Evolutionary conservation across 108 stramenopile species (phyloP), one percentile per base, ranked within the genome.

Genomic region (Seminavis robusta): DNA sequence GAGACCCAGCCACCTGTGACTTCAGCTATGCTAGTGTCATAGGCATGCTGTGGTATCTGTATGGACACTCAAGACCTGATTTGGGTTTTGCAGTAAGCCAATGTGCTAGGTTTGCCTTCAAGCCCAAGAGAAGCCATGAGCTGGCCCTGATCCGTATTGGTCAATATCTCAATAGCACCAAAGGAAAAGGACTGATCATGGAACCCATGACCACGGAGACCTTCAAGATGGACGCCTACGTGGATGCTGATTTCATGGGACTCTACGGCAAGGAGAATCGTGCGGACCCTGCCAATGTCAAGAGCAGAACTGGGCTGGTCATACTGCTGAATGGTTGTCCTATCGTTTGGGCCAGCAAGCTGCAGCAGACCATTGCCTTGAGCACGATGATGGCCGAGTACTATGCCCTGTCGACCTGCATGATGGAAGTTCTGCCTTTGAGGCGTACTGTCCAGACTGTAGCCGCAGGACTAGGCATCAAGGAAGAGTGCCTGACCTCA

Each of bases 331-430:
- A 37, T 0, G 49, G 42, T 25, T 60, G 46, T 41, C 67, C 71
- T 13, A 20, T 69, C 0, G 1, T 76, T 36, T 79, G 77, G 77
- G 43, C 45, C 1, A 53, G 50, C 1, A 61, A 67, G 11, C 39
- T 83, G 1, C 82, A 83, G 36, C 28, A 44, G 0, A 45, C 67
- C 11, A 83, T 78, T 28, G 67, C 75, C 1, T 15, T 69, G 2
- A 47, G 42, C 1, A 80, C 79, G 0, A 67, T 73, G 69, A 72
- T 76, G 42, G 57, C 74, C 1, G 74, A 81, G 42, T 79, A 67
- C 45, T 71, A 29, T 44, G 83, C 83, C 26, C 36, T 80, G 1
- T 67, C 61, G 33, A 56, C 29, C 8, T 73, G 63, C 25, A 63
- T 77, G 60, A 25, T 57, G 43, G 66, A 56, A 21, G 32, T 76